Percentiles rank a stretch among this genome's conserved stretches.
These are phyloP conservation scores for Didymella lethalis DNA, from an alignment of 2,329 filamentous ascomycete species.

Conservation along the genomic window DNA sequence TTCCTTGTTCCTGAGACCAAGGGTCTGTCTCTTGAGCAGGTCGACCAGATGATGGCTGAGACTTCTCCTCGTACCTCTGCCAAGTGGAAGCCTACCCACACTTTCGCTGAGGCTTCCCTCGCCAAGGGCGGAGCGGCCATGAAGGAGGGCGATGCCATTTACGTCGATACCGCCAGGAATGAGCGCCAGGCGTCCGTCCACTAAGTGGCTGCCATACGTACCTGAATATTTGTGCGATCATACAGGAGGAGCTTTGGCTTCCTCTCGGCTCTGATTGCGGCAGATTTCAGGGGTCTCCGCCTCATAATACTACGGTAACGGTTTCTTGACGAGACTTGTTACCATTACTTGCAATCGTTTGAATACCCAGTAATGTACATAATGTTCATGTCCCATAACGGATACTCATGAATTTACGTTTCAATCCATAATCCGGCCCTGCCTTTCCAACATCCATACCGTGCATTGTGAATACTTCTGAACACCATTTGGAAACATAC, in stretches of 20 bases:
- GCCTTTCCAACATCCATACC: not conserved
- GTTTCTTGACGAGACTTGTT: not conserved
- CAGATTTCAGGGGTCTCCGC: not conserved
- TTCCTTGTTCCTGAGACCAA: conserved; percentile 71
- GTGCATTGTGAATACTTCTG: not conserved
- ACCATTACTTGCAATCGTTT: not conserved
- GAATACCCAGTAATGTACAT: not conserved
- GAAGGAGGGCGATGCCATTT: conserved; percentile 12
- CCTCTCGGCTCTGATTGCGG: not conserved
- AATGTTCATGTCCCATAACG: conserved; percentile 2
- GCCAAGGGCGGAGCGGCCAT: conserved; percentile 52
- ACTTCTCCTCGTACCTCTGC: conserved; percentile 75
- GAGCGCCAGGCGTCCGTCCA: conserved; percentile 17
- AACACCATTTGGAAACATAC: not conserved
- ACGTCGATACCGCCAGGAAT: conserved; percentile 16
- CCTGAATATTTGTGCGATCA: not conserved
- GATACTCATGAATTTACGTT: conserved; percentile 1
- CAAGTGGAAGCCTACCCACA: conserved; percentile 74
- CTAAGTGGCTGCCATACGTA: conserved; percentile 1
- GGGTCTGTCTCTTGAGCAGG: conserved; percentile 76
- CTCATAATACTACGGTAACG: not conserved
- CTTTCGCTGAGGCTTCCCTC: conserved; percentile 60
- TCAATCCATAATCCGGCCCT: not conserved
- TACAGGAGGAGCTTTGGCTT: not conserved
- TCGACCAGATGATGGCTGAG: conserved; percentile 75